These are phyloP conservation scores for Malus hybrid DNA, from an alignment of 331 rosid genomes.

Conservation along the genomic window DNA sequence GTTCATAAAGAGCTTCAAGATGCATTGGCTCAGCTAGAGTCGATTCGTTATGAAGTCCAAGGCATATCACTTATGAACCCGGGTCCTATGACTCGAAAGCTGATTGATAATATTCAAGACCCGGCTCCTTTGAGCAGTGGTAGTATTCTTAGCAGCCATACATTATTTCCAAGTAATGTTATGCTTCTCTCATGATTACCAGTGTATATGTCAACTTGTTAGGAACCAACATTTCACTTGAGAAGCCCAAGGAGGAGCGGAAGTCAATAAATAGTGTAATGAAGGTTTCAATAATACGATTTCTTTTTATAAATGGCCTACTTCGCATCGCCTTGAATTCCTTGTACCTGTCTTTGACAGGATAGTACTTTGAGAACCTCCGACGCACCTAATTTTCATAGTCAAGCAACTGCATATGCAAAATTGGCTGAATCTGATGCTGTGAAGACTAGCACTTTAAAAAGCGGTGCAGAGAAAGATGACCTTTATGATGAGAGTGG, in stretches of 20 bases:
- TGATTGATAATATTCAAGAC: slow-evolving; percentile 39
- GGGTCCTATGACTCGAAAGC: slow-evolving; percentile 56
- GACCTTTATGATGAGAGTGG: slow-evolving; percentile 23
- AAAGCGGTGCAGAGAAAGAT: slow-evolving; percentile 20
- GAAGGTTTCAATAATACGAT: slow-evolving; percentile 18
- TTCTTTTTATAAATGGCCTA: not conserved
- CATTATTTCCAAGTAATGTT: not conserved
- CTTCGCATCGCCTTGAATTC: not conserved
- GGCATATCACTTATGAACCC: slow-evolving; percentile 56
- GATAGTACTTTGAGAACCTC: slow-evolving; percentile 28
- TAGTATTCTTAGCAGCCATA: slow-evolving; percentile 1
- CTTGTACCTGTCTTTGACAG: slow-evolving; percentile 15
- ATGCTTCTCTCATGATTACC: not conserved
- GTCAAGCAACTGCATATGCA: slow-evolving; percentile 64
- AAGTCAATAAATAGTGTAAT: slow-evolving; percentile 6
- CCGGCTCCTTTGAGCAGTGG: not conserved
- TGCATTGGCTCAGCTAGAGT: slow-evolving; percentile 71
- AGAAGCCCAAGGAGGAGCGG: slow-evolving; percentile 7
- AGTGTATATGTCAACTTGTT: not conserved
- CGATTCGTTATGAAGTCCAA: slow-evolving; percentile 77
- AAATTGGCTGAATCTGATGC: slow-evolving; percentile 61
- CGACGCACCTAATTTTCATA: slow-evolving; percentile 42
- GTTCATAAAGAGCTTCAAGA: slow-evolving; percentile 92
- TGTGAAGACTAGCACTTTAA: slow-evolving; percentile 27
- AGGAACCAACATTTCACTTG: slow-evolving; percentile 3